Evolutionary conservation across 768 basidiomycete genomes (phyloP), one percentile per base, ranked within the genome.

Genomic region (Naematelia encephala): DNA sequence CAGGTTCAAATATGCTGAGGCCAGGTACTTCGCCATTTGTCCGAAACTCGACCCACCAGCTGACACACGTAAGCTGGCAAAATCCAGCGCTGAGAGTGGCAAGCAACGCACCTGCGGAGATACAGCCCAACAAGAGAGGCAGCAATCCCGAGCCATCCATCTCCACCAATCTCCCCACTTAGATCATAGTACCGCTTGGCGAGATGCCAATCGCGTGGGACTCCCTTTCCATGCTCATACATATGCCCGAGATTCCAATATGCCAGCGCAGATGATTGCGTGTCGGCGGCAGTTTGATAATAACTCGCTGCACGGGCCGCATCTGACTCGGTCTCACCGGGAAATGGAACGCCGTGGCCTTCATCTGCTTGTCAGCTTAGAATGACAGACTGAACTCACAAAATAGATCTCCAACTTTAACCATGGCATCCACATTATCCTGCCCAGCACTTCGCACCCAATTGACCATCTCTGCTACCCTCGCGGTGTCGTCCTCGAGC

Each of bases 241-340:
- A 98, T 98, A 90, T 90, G 97, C 1, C 94, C 96, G 11, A 98
- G 79, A 71, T 97, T 96, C 91, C 91, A 97, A 86, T 96, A 90
- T 1, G 96, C 92, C 63, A 98, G 81, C 1, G 96, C 91, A 66
- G 91, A 96, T 68, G 88, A 67, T 61, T 93, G 90, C 1, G 90
- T 93, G 63, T 92, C 91, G 1, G 90, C 91, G 2, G 96, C 96
- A 27, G 89, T 88, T 72, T 90, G 91, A 70, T 99, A 99, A 73
- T 90, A 97, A 25, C 87, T 85, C 0, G 89, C 92, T 0, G 96
- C 96, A 67, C 91, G 91, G 75, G 94, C 92, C 26, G 44, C 49
- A 22, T 30, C 45, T 21, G 43, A 5, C 34, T 39, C 34, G 34
- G 34, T 39, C 16, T 39, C 34, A 16, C 34, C 34, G 8, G 34